These are phyloP conservation scores for Gossypium aridum DNA, from an alignment of 441 rosid species.

Conservation along the genomic window DNA sequence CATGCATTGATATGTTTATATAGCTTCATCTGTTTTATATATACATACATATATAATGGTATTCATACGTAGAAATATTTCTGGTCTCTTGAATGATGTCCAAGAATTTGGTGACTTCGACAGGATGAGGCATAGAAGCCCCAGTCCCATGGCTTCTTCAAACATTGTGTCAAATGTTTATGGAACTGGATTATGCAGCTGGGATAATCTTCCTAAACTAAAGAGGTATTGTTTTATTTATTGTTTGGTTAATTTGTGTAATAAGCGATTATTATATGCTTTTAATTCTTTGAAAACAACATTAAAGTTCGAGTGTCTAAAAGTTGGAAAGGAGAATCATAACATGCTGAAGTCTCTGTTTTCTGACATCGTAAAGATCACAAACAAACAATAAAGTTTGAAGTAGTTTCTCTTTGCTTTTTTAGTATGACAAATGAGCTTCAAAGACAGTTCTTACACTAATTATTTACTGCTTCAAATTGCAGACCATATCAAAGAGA, in stretches of 20 bases:
- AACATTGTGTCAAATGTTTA: conserved; percentile 60
- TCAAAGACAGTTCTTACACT: not conserved
- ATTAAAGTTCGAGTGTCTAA: not conserved
- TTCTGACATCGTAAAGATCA: not conserved
- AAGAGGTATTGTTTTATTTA: conserved; percentile 42
- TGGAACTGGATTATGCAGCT: conserved; percentile 55
- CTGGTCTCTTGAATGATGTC: conserved; percentile 83
- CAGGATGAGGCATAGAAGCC: conserved; percentile 82
- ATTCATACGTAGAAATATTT: conserved; percentile 52
- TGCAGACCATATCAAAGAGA: not conserved
- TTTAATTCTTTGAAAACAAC: not conserved
- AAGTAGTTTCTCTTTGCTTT: not conserved
- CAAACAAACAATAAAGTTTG: not conserved
- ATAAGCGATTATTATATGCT: not conserved
- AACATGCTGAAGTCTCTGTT: not conserved
- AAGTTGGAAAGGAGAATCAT: not conserved
- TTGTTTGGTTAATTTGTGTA: not conserved
- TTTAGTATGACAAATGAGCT: not conserved
- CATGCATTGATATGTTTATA: not conserved
- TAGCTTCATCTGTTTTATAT: not conserved
- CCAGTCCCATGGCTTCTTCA: conserved; percentile 98
- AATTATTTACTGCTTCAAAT: conserved; percentile 1
- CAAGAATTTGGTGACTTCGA: conserved; percentile 83
- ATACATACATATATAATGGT: not conserved
- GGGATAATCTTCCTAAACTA: conserved; percentile 72